Evolutionary conservation across 2,329 filamentous ascomycete species (phyloP), one percentile per base, ranked within the genome.

Genomic region (Penicillium frequentans): DNA sequence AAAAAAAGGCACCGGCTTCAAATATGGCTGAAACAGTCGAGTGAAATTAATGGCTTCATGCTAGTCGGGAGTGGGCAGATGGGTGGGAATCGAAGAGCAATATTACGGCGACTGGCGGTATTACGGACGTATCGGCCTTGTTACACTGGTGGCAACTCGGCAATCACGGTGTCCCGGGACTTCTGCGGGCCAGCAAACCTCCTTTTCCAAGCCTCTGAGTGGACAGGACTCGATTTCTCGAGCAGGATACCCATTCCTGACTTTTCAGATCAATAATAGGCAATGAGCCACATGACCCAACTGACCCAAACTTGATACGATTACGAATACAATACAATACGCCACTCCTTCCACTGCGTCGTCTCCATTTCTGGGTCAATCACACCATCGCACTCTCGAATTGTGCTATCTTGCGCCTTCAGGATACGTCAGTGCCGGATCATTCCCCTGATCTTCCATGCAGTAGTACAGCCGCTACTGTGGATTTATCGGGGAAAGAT

Each of bases 371-470:
- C 14, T 52, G 50, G 49, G 29, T 47, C 31, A 58, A 67, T 67
- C 65, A 68, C 65, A 68, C 66, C 66, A 68, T 68, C 65, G 59
- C 54, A 58, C 59, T 44, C 42, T 26, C 44, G 29, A 50, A 67
- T 67, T 59, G 54, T 58, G 43, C 56, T 57, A 63, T 67, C 59
- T 60, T 54, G 49, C 54, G 52, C 55, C 57, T 64, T 64, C 53
- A 29, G 37, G 19, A 26, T 64, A 66, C 64, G 64, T 67, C 64
- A 67, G 57, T 56, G 24, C 53, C 48, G 49, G 55, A 52, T 57
- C 53, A 56, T 52, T 56, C 64, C 64, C 64, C 64, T 66, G 64
- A 67, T 67, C 62, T 66, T 33, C 64, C 43, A 45, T 66, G 64
- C 64, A 67, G 60, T 51, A 58, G 55, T 48, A 29, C 29, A 37